Base-by-base conservation (phyloP, 2,329 filamentous ascomycete genomes). In the Dichotomopilus funicola region DNA sequence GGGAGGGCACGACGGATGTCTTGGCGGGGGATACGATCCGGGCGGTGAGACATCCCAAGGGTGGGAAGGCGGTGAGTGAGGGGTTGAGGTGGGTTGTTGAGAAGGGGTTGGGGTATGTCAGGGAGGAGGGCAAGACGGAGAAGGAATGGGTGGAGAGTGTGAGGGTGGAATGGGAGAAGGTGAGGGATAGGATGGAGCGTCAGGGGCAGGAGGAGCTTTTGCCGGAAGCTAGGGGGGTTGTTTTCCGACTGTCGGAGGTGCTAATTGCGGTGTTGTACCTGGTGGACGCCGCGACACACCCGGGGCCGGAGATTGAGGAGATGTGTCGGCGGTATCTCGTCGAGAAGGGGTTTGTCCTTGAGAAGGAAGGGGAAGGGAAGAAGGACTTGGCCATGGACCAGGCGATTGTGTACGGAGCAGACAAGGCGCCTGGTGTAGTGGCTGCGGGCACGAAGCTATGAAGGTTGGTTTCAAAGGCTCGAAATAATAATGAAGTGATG, bases 1-100 rank as follows among this genome's bases (percentile, higher is more conserved):
- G 58, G 73, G 75, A 54, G 81, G 84, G 86, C 1, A 89, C 87
- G 0, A 88, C 85, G 0, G 85, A 88, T 63, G 83, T 90, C 5
- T 73, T 90, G 54, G 81, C 81, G 4, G 74, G 73, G 1, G 78
- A 79, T 57, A 71, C 77, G 12, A 58, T 79, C 11, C 66, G 76
- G 19, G 74, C 75, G 0, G 55, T 81, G 43, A 78, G 78, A 58
- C 75, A 79, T 37, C 67, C 73, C 0, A 67, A 67, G 31, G 66
- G 58, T 1, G 76, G 71, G 4, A 63, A 54, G 9, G 69, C 66
- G 8, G 70, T 68, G 37, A 57, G 77, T 3, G 66, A 71, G n/a
- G 76, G 75, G 1, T 62, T 81, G 19, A 73, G 74, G 13, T 67
- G 66, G 44, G 66, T 79, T 44, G 63, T 79, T 12, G 27, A 44